Evolutionary conservation across 352 stramenopile species (phyloP), one percentile per base, ranked within the genome.

Genomic region (Phytophthora pinifolia): DNA sequence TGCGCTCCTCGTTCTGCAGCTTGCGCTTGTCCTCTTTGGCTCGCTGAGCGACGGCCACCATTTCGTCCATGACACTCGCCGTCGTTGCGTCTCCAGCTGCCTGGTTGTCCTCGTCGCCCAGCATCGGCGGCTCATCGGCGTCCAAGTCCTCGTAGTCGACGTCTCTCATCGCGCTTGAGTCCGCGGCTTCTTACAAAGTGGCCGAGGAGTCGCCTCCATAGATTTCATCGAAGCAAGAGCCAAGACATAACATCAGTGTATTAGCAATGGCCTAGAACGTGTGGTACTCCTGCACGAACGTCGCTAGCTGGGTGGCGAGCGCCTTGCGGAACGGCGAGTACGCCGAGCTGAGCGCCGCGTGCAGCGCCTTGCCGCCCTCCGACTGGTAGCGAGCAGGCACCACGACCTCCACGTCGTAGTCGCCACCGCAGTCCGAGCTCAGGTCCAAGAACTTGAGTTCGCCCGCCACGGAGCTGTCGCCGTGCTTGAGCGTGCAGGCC

Each of bases 401-500:
- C 3, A 81, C 41, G 0, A 72, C 76, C 36, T 94, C 84, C 12
- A 82, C 80, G 34, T 94, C 84, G 45, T 87, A 86, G 43, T 90
- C 79, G 10, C 71, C 75, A 13, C 67, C 64, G 14, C 72, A 74
- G 60, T 94, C 84, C 48, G 84, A 91, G 65, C 84, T 94, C 65
- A 92, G 54, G 53, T 94, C 82, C 35, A 92, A 41, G 57, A 91
- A 94, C 65, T 83, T 83, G 36, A 94, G 70, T 22, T 89, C 74
- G 30, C 78, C 82, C 9, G 61, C 27, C 25, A 67, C 48, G 3
- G 55, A 48, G 47, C 31, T 63, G 15, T 65, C 64, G 7, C 57
- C 49, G 34, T 71, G 52, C 44, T 71, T 47, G 36, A 84, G 41
- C 18, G 54, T 66, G 41, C 71, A 82, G 17, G 71, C 65, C 35